Percentiles rank a stretch among this genome's conserved stretches.
These are phyloP conservation scores for Penicillium taxi DNA, from an alignment of 495 filamentous ascomycete species.

Conservation along the genomic window DNA sequence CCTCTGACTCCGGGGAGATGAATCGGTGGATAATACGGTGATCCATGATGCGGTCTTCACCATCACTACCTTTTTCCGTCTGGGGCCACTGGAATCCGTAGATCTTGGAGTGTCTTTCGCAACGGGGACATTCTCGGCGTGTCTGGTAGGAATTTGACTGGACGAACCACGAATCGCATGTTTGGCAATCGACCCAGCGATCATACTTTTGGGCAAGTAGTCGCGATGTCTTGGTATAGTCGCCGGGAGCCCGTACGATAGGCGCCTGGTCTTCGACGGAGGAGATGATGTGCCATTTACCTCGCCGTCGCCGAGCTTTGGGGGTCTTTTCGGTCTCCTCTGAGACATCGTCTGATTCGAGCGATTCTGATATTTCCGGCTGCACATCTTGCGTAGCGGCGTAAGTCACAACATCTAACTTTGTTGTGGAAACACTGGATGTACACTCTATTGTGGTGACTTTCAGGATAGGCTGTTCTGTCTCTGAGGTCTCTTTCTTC, in stretches of 20 bases:
- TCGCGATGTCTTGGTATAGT: slow-evolving; percentile 66
- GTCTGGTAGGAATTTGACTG: slow-evolving; percentile 83
- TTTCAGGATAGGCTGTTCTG: background rate
- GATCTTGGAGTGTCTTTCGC: slow-evolving; percentile 89
- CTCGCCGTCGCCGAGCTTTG: slow-evolving; percentile 15
- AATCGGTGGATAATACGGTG: slow-evolving; percentile 67
- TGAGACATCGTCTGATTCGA: slow-evolving; percentile 20
- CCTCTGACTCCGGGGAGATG: slow-evolving; percentile 57
- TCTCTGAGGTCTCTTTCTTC: slow-evolving; percentile 16
- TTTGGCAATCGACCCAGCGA: slow-evolving; percentile 80
- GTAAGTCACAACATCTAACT: too few species aligned
- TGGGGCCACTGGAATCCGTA: slow-evolving; percentile 96
- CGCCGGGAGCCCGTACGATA: slow-evolving; percentile 54
- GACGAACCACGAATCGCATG: slow-evolving; percentile 73
- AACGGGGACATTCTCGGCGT: slow-evolving; percentile 75
- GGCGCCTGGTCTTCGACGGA: slow-evolving; percentile 39
- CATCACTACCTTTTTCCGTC: slow-evolving; percentile 75
- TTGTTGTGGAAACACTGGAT: slow-evolving; percentile 2
- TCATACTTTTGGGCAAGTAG: slow-evolving; percentile 65
- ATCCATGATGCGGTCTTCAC: slow-evolving; percentile 67
- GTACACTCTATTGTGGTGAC: slow-evolving; percentile 10
- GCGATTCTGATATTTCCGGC: slow-evolving; percentile 8
- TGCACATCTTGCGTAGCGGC: too few species aligned
- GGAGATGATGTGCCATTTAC: slow-evolving; percentile 27
- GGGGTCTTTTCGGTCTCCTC: slow-evolving; percentile 10